Evolutionary conservation across 495 filamentous ascomycete genomes (phyloP).

Genomic region (Tirmania nivea): DNA sequence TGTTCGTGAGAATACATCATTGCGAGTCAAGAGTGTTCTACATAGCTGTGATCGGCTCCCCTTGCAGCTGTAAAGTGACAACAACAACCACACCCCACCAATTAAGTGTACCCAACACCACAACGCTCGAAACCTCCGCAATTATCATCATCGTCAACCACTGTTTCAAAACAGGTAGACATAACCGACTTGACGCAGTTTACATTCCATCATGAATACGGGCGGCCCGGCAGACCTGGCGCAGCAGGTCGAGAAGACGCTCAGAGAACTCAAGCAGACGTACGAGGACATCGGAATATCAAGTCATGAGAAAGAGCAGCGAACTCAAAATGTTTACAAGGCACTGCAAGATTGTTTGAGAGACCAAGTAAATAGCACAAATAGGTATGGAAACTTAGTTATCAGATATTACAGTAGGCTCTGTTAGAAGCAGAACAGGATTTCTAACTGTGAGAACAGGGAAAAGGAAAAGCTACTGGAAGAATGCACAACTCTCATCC

Average conservation of each 20-base stretch:
- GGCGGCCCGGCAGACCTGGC: slow-evolving; percentile 1
- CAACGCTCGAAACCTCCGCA: too few species aligned
- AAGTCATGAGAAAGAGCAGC: slow-evolving; percentile 64
- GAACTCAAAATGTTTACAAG: slow-evolving; percentile 54
- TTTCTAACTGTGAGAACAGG: slow-evolving; percentile 18
- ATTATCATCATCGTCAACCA: too few species aligned
- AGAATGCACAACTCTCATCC: slow-evolving; percentile 69
- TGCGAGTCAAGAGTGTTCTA: too few species aligned
- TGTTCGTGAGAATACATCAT: too few species aligned
- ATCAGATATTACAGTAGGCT: slow-evolving; percentile 51
- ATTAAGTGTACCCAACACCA: too few species aligned
- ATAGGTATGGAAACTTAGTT: neutral
- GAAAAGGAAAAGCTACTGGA: slow-evolving; percentile 77
- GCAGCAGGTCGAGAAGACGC: slow-evolving; percentile 7
- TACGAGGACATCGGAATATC: slow-evolving; percentile 94
- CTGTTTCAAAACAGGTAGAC: too few species aligned
- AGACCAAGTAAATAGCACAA: slow-evolving; percentile 17
- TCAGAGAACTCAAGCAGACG: slow-evolving; percentile 46
- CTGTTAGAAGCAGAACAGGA: slow-evolving; percentile 12
- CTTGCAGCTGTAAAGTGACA: too few species aligned
- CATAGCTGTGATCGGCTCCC: too few species aligned
- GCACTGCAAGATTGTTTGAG: slow-evolving; percentile 13
- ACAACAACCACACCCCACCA: too few species aligned
- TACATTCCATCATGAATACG: neutral
- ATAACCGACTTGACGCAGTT: too few species aligned